Evolutionary conservation across 257 asterid species (phyloP), one percentile per base, ranked within the genome.

Genomic region (Capsicum chinense): DNA sequence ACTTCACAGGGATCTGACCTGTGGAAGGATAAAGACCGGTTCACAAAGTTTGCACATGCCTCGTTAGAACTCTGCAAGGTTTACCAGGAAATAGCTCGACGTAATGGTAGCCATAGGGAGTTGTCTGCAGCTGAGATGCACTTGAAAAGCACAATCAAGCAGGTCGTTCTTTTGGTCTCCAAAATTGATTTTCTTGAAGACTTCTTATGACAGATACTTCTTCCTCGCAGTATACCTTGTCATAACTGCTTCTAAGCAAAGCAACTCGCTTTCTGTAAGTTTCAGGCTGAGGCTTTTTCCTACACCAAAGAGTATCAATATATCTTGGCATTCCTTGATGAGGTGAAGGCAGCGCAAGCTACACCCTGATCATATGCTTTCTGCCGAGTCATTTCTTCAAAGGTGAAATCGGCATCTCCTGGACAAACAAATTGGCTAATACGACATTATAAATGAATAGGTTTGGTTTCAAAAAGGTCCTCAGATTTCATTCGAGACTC

Each of bases 101-200:
- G 70, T 19, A 91, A 85, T 81, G 86, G 86, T 83, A 90, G 92
- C 67, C 89, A 88, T 13, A 85, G 86, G 86, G 98, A 94, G 86
- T 87, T 96, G 64, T 86, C 87, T 86, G 91, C 98, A 26, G 97
- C 99, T 9, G 98, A 94, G 89, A 93, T 92, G 99, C 99, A 93
- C 88, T 80, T 94, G 74, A 96, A 94, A 90, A 92, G 86, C 91
- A 87, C 93, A 56, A 88, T 93, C 5, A 93, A 93, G 87, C 99
- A 91, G 91, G 92, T 85, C 50, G 52, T 54, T 37, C 35, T 68
- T 83, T 64, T 54, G 58, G 50, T 60, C 56, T 52, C 70, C 71
- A 1, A 26, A 19, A 69, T 21, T n/a, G 39, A 63, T 83, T 11
- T 39, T 39, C 44, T 39, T 39, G 44, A 39, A 39, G 44, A 0